These are phyloP conservation scores for Mortierella sp. DNA, from an alignment of 371 early-diverging fungal genomes.

Conservation along the genomic window DNA sequence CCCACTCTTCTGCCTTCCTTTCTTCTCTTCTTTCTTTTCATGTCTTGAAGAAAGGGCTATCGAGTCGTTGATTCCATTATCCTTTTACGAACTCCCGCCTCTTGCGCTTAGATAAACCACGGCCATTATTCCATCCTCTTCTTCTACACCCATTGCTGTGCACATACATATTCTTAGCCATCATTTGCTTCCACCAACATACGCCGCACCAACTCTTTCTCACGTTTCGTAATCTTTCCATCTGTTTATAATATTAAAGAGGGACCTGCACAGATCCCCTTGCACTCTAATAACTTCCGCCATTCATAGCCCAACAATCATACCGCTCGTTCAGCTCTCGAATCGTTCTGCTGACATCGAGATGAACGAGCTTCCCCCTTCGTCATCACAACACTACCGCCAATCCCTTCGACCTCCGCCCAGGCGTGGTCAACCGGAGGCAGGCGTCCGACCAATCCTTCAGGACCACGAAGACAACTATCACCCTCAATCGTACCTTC, in stretches of 20 bases:
- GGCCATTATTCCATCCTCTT: background rate
- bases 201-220: background rate
- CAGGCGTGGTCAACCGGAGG: background rate
- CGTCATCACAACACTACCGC: slow-evolving; percentile 9
- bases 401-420: slow-evolving; percentile 14
- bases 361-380: slow-evolving; percentile 29
- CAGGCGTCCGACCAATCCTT: background rate
- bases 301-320: slow-evolving; percentile 34
- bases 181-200: background rate
- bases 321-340: slow-evolving; percentile 25
- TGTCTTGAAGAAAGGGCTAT: background rate
- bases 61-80: background rate
- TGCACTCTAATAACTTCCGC: background rate
- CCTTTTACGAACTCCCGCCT: background rate
- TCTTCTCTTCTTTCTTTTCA: background rate
- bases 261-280: background rate
- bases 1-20: background rate
- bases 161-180: background rate
- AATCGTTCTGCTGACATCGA: slow-evolving; percentile 16
- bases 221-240: background rate
- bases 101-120: too few relatives aligned
- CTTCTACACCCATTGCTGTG: background rate
- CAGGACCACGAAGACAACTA: background rate
- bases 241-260: background rate
- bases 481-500: background rate